Evolutionary conservation across 441 rosid species (phyloP), one percentile per base, ranked within the genome.

Genomic region (Euphorbia corollata): DNA sequence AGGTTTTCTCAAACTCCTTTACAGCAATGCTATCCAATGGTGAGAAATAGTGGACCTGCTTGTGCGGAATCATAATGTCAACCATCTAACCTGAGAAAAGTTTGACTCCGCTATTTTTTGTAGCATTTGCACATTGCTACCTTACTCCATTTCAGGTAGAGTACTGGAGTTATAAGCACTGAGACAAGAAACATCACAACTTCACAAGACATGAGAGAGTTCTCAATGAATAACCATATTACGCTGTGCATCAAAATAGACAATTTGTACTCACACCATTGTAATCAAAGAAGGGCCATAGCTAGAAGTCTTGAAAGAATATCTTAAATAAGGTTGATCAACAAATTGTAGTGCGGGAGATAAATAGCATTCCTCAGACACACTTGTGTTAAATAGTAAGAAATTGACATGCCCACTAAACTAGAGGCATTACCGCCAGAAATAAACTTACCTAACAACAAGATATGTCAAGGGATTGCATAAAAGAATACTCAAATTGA

Each of bases 11-110:
- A 64, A 85, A 85, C 76, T 90, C 86, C 68, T 68, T 67, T 48
- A 68, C 11, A 70, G 82, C 83, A 51, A 22, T 72, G 57, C 73
- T 72, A 60, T 80, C 83, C 70, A 85, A 68, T 68, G 97, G 98
- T 82, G 92, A 92, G 73, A 88, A 86, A 73, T 84, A 83, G 74
- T 83, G 90, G 73, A 72, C 88, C 95, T 92, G 81, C 78, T 78
- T 41, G 30, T 58, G 59, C 22, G 70, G 68, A 71, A 63, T 55
- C 73, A 68, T 8, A 63, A 10, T 59, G 73, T 76, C 74, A 77
- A 59, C 61, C 56, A 51, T 71, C 39, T 66, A 68, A 19, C 63
- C 57, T 34, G 69, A 56, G 4, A 59, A 11, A 70, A 47, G 43
- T 5, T 2, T 23, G 47, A 59, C 51, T 12, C 51, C 18, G 16